Base-by-base conservation (phyloP, 306 rosid genomes). In the Medicago lupulina region DNA sequence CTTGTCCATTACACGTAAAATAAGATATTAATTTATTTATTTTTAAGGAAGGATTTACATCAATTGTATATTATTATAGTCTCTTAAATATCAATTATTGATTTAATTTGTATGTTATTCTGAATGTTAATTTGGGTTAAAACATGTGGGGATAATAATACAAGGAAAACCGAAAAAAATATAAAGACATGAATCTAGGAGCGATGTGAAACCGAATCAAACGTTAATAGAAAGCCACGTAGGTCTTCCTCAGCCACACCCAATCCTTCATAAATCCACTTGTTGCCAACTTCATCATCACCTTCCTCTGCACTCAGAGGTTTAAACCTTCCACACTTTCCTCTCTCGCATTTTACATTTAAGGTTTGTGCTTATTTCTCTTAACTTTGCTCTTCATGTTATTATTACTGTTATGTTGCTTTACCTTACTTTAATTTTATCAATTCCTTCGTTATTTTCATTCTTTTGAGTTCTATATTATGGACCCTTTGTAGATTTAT, bases 151-250 rank as follows among this genome's bases (percentile, higher is more conserved):
- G n/a, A n/a, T n/a, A n/a, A n/a, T n/a, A n/a, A n/a, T n/a, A n/a
- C n/a, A n/a, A n/a, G n/a, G n/a, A n/a, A n/a, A n/a, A n/a, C n/a
- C n/a, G n/a, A n/a, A n/a, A n/a, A n/a, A n/a, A n/a, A n/a, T n/a
- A n/a, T n/a, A n/a, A n/a, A n/a, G n/a, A n/a, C n/a, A n/a, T n/a
- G n/a, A n/a, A n/a, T 21, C 23, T 21, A 21, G 23, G 23, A 21
- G 23, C 23, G 43, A 72, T 9, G 75, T 16, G 40, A 19, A 40
- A 66, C 43, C 43, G 36, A 50, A 69, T 68, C 76, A 80, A 80
- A 80, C 83, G 71, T 59, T 76, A 66, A 21, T n/a, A 73, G 46
- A 11, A 19, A 60, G 90, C 67, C 99, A 92, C 99, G 99, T 90
- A 77, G 9, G 51, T 21, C 28, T 66, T 74, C 72, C 80, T 6